Base-by-base conservation (phyloP, 768 basidiomycete genomes). In the Auriculariales sp. region DNA sequence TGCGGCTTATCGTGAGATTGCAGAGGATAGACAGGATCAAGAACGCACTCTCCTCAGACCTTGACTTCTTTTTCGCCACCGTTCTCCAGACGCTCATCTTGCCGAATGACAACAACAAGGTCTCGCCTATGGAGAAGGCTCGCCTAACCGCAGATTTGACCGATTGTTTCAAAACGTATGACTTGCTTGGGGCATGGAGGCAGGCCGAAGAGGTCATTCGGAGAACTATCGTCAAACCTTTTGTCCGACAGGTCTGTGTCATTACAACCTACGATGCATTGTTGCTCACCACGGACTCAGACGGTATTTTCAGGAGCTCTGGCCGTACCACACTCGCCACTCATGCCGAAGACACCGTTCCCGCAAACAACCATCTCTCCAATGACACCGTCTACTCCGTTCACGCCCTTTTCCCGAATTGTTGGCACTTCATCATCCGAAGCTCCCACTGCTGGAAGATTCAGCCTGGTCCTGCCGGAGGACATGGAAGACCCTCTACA, bases 151-250 rank as follows among this genome's bases (percentile, higher is more conserved):
- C 74, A 14, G 89, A 91, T 55, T 61, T 91, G 48, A 77, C 75
- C 1, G 88, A 92, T 57, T 87, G 87, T 59, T 64, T 93, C 36
- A 67, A 76, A 36, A 83, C 83, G 3, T 93, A 93, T 58, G 85
- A 91, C 55, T 63, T 73, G 5, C 67, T 99, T 46, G 75, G 79
- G 11, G 74, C 90, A 6, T 91, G 88, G 86, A 68, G 78, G 57
- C 81, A 87, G 54, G 94, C 92, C 1, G 93, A 94, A 65, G 86
- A 91, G 52, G 79, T 95, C 15, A 66, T 97, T 47, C 71, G 82
- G 49, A 69, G 68, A 47, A 78, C 83, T 36, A 68, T 95, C 31
- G 73, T 91, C 30, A 76, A 77, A 2, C 73, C 72, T 12, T 93
- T 92, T 57, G 72, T 91, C 7, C 79, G 76, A 57, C 84, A 85